Base-by-base conservation (phyloP, 306 rosid species). In the Begonia masoniana region DNA sequence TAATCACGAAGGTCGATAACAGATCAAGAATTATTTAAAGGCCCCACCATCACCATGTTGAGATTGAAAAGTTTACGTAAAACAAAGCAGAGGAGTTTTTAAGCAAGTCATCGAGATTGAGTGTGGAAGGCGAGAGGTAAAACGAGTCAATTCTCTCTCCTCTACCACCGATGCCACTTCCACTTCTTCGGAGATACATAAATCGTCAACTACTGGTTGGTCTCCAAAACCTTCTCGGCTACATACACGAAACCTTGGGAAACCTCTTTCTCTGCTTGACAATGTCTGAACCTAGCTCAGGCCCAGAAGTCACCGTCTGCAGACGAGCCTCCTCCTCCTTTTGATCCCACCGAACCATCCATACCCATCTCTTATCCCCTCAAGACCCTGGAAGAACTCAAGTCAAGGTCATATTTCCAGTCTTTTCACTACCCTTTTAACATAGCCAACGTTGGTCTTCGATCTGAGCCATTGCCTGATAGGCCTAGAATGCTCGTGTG, bases 381-480 rank as follows among this genome's bases (percentile, higher is more conserved):
- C 74, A 81, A 79, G 60, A 83, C 94, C 48, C 94, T 86, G 5
- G 63, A 71, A 39, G 86, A 81, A 23, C 94, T 91, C 15, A 70
- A 83, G 15, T 73, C 92, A 14, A 66, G 82, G 51, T 74, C 86
- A 58, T 91, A 91, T 56, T 86, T 91, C 26, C 59, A 75, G 8
- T 86, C 94, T 58, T 91, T 91, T 69, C 96, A 91, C 76, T 83
- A 69, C 68, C 86, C 94, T 54, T 91, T 91, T 17, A 91, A 86
- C 79, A 78, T 14, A 58, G 69, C 92, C 43, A 67, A 85, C 13
- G 82, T 83, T 47, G 63, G 87, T 39, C 64, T 72, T 6, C 65
- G 13, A 60, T 9, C 55, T 10, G 66, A 54, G 36, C n/a, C 58
- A 12, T 52, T 78, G 59, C 92, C 99, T 24, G 49, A 81, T 26